Evolutionary conservation across 441 rosid species (phyloP), one percentile per base, ranked within the genome.

Genomic region (Euphorbia schlechtendalii): DNA sequence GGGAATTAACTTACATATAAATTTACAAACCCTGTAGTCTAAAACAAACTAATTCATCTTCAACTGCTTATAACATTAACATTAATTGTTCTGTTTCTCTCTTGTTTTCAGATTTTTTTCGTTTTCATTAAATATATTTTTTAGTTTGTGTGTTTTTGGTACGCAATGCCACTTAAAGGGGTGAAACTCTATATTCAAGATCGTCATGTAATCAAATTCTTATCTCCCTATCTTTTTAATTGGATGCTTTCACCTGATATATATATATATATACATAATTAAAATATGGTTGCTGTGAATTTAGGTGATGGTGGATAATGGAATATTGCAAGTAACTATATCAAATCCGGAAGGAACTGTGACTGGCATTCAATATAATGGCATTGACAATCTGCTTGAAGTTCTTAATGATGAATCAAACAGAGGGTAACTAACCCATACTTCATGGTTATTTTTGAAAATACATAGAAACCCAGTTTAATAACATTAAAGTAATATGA

Each of bases 271-370:
- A 4, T 27, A 27, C 2, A 27, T 27, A 27, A 4, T 27, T 27
- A 27, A 27, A 27, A 27, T 27, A 27, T 27, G 30, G 30, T 27
- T 1, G 30, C 3, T 53, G 13, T 7, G 8, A 25, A 40, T 55
- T 8, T 34, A 90, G 97, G 82, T 88, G 59, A 28, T 74, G 56
- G 64, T 86, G 61, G 81, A 78, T 43, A 86, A 86, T 71, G 89
- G 88, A 11, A 71, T 84, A 11, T 41, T 78, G 3, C 78, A 59
- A 74, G 75, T 87, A 22, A 77, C 83, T 1, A 46, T 83, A 7
- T 83, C 83, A n/a, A 70, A 61, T 59, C 90, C 88, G 0, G 75
- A 73, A 8, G 88, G 90, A 24, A 55, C 61, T 38, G 73, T 87
- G 30, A 55, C 60, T 2, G 84, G 78, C 45, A 77, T 87, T 3